These are phyloP conservation scores for Microcera coccophila DNA, from an alignment of 2,329 filamentous ascomycete genomes.

Conservation along the genomic window DNA sequence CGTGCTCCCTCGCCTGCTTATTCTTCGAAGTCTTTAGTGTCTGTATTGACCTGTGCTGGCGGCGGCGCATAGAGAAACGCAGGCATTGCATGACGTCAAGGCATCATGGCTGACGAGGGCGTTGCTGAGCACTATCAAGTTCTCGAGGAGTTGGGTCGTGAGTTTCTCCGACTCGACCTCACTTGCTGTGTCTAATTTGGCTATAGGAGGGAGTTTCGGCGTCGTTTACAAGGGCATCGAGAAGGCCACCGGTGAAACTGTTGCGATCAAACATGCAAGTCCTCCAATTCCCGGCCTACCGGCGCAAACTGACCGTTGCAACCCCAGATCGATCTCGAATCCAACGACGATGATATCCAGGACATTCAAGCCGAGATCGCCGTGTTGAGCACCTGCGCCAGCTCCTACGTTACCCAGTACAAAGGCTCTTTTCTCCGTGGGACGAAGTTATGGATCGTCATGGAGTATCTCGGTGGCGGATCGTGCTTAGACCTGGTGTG, in stretches of 20 bases:
- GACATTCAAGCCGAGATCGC: slow-evolving; percentile 98
- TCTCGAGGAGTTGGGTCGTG: slow-evolving; percentile 92
- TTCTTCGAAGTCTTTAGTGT: slow-evolving; percentile 9
- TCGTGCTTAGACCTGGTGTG: slow-evolving; percentile 89
- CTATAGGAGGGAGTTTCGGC: slow-evolving; percentile 87
- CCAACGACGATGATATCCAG: slow-evolving; percentile 95
- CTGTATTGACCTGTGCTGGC: slow-evolving; percentile 3
- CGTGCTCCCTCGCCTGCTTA: slow-evolving; percentile 1
- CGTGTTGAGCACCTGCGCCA: slow-evolving; percentile 90
- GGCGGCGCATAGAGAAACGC: slow-evolving; percentile 6
- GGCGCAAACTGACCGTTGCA: slow-evolving; percentile 11
- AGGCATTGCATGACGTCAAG: slow-evolving; percentile 24
- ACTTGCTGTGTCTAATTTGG: slow-evolving; percentile 8
- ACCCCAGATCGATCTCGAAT: slow-evolving; percentile 92
- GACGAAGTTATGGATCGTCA: slow-evolving; percentile 98
- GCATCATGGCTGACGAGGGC: slow-evolving; percentile 55
- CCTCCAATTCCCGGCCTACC: slow-evolving; percentile 13
- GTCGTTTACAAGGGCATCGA: slow-evolving; percentile 97
- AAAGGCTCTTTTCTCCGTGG: slow-evolving; percentile 94
- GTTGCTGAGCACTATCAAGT: slow-evolving; percentile 90
- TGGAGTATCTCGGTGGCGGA: slow-evolving; percentile 95
- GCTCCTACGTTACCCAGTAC: slow-evolving; percentile 92
- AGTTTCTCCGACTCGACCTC: slow-evolving; percentile 37
- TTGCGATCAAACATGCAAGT: slow-evolving; percentile 93
- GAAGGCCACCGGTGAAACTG: slow-evolving; percentile 81